phyloP scores from a whole-genome alignment of 208 protist genomes.

The Crithidia bombi region DNA sequence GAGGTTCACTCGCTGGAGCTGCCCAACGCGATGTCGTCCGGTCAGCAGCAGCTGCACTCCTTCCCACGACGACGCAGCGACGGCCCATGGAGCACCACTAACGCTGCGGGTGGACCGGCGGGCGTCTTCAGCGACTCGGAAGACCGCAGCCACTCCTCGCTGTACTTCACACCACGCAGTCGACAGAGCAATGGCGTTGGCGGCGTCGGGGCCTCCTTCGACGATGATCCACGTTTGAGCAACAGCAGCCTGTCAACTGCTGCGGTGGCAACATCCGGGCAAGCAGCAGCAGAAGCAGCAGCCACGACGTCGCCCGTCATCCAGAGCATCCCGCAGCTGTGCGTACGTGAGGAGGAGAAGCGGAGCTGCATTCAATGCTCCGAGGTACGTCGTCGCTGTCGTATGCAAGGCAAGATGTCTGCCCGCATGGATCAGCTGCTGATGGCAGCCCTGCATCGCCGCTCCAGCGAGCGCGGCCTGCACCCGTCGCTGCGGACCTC shows the following conservation, averaged over 20 bases:
- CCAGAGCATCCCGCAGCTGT: conserved; percentile 12
- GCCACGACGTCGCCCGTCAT: neutral
- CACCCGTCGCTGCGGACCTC: conserved; percentile 25
- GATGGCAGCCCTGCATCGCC: conserved; percentile 19
- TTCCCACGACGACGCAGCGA: conserved; percentile 4
- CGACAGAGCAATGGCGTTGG: neutral
- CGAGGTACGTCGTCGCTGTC: conserved; percentile 4
- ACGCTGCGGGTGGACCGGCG: neutral
- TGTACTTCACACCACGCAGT: conserved; percentile 10
- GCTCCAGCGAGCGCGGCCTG: conserved; percentile 22
- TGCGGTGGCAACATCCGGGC: neutral
- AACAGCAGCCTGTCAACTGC: conserved; percentile 14
- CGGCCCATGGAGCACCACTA: neutral
- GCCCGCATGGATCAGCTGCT: conserved; percentile 21
- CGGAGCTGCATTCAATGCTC: neutral
- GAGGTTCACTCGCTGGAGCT: neutral
- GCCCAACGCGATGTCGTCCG: neutral
- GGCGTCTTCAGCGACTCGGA: conserved; percentile 11
- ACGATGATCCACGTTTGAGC: conserved; percentile 1
- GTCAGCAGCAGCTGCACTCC: neutral
- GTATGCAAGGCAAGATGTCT: neutral
- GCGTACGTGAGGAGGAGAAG: conserved; percentile 11
- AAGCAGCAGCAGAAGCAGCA: neutral
- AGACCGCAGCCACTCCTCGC: conserved; percentile 12
- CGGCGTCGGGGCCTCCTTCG: neutral